Conservation (phyloP, 805 yeast species). For the Zygosaccharomyces gambellarensis region DNA sequence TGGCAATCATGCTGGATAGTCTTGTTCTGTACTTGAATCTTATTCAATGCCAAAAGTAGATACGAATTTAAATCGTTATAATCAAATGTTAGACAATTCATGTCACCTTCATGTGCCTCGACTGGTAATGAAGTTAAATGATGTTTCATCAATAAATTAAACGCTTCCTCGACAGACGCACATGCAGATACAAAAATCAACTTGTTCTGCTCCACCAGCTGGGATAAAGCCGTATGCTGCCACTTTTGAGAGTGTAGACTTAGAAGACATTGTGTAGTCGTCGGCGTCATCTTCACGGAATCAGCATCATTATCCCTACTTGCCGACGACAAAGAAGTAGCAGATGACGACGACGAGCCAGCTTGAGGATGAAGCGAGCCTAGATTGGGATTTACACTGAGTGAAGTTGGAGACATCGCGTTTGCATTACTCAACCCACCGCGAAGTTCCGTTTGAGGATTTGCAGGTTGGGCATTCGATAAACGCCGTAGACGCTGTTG, state of each 20-base stretch:
- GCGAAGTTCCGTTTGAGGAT: slow-evolving; percentile 3
- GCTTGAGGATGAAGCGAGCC: slow-evolving; percentile 45
- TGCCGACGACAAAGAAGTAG: slow-evolving; percentile 28
- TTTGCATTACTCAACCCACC: slow-evolving; percentile 2
- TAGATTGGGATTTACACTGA: not conserved
- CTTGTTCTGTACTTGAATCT: slow-evolving; percentile 40
- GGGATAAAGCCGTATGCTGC: slow-evolving; percentile 66
- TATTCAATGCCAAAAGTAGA: slow-evolving; percentile 76
- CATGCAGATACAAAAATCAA: slow-evolving; percentile 63
- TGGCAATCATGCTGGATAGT: slow-evolving; percentile 54
- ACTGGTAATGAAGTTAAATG: slow-evolving; percentile 87
- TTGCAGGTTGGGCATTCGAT: slow-evolving; percentile 5
- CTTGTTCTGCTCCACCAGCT: slow-evolving; percentile 73
- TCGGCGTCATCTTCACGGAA: slow-evolving; percentile 15
- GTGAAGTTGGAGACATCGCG: not conserved
- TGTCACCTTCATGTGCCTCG: slow-evolving; percentile 47
- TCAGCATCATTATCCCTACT: slow-evolving; percentile 4
- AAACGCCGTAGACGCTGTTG: slow-evolving; percentile 4
- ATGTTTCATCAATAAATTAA: slow-evolving; percentile 65
- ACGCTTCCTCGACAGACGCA: slow-evolving; percentile 81
- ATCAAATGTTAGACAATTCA: slow-evolving; percentile 81
- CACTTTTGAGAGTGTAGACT: slow-evolving; percentile 44
- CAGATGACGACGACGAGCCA: slow-evolving; percentile 50
- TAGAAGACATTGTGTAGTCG: slow-evolving; percentile 19
- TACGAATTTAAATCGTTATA: slow-evolving; percentile 88